Base-by-base conservation (phyloP, 192 early-diverging fungal species). In the Pilaira anomala region DNA sequence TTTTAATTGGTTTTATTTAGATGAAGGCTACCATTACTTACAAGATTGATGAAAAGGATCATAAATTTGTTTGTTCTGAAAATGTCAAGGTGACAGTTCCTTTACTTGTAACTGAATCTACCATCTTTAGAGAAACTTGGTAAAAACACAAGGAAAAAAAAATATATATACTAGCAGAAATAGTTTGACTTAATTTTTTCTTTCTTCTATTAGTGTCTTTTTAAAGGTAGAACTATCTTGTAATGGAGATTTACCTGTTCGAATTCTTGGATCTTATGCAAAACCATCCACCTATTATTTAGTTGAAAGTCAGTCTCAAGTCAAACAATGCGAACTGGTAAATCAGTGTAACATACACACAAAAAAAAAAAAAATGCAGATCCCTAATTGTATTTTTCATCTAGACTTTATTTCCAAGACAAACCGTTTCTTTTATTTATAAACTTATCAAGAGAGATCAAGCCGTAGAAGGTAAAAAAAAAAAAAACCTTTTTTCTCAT, bases 401-500 rank as follows among this genome's bases (percentile, higher is more conserved):
- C 25, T 46, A 84, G 82, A 85, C 71, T 7, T 28, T 85, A 7
- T 85, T 85, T 48, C 80, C 78, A 22, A 75, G 72, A 26, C 83
- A 85, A 48, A 62, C 75, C 8, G 79, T 80, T 7, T 78, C 75
- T 4, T 85, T 82, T 69, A 74, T 85, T 8, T 85, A 82, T 50
- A 85, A 79, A 60, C 65, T 85, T 29, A 67, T 77, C 3, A 75
- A 75, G 26, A 69, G 74, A 29, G 57, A 67, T 39, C 40, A 45
- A 12, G 58, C 62, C 42, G 51, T n/a, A 6, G 51, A 78, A 60
- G 77, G 81, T 78, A 72, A 52, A 8, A 5, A 2, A 11, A 19
- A 30, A 24, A 60, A 25, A 66, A 7, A 26, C n/a, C 26, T 33
- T 28, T 62, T 40, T 21, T 16, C 19, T n/a, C n/a, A n/a, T 7